Evolutionary conservation across 129 eudicot genomes (phyloP).

Genomic region (Escallonia rubra): DNA sequence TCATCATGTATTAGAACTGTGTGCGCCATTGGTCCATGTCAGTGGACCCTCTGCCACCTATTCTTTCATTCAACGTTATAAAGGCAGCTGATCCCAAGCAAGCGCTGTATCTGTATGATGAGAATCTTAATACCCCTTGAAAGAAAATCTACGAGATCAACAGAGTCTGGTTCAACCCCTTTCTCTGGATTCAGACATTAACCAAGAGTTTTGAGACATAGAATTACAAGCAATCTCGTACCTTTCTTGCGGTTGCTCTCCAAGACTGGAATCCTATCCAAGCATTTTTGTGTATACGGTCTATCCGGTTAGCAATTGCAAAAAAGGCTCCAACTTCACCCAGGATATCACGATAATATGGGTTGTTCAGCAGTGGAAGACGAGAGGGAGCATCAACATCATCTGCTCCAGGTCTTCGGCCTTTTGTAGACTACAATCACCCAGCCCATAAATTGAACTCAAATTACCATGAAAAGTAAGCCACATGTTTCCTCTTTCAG

Average conservation of each 20-base stretch:
- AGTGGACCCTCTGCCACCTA: no score
- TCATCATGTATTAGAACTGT: no score
- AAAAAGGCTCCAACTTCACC: conserved; percentile 91
- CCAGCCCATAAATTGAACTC: not conserved
- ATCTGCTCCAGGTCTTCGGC: conserved; percentile 73
- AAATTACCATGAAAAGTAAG: not conserved
- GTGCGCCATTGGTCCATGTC: no score
- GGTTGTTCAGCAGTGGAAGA: conserved; percentile 64
- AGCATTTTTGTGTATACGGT: conserved; percentile 84
- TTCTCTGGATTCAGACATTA: no score
- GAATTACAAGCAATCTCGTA: conserved; percentile 11
- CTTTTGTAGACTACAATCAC: conserved; percentile 62
- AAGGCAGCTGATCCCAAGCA: no score
- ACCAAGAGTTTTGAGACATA: not conserved
- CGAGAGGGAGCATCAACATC: conserved; percentile 95
- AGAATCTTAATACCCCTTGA: no score
- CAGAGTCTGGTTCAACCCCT: no score
- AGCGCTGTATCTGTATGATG: no score
- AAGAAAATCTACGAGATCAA: no score
- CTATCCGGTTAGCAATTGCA: conserved; percentile 81
- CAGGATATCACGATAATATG: conserved; percentile 77
- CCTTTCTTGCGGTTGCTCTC: conserved; percentile 86
- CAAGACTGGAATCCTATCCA: conserved; percentile 97
- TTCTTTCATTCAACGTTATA: no score
- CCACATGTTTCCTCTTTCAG: not conserved